Evolutionary conservation across 208 protist species (phyloP), one percentile per base, ranked within the genome.

Genomic region (Acanthamoeba castellanii): DNA sequence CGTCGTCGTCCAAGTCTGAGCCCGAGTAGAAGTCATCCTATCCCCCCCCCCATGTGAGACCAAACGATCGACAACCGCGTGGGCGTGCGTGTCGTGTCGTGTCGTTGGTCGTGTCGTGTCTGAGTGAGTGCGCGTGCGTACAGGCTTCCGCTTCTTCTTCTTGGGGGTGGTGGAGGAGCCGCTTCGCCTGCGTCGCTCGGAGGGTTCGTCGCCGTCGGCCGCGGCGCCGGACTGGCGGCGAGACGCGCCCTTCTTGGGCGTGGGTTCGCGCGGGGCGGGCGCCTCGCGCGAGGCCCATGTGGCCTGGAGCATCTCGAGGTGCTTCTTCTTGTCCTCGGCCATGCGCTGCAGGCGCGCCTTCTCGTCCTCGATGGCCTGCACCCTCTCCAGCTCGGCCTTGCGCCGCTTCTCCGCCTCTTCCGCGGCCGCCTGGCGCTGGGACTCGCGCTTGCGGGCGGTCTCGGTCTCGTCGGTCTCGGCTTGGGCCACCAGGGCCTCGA

Each of bases 21-120:
- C 32, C 78, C 18, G 78, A 64, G 20, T 87, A 61, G 22, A 87
- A 87, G n/a, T 52, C 78, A 3, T 87, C 47, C 78, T 84, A 74
- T 13, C 66, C 32, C 32, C 66, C 32, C 32, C 32, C 66, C 14
- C 66, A 13, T 8, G 25, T 22, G 25, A 11, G 32, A 74, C 6
- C 66, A n/a, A 74, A 9, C 32, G 14, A 34, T 3, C 32, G 6
- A 42, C 74, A 55, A 20, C n/a, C n/a, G n/a, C n/a, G n/a, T n/a
- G n/a, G n/a, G n/a, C n/a, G n/a, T n/a, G n/a, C n/a, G n/a, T n/a
- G n/a, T n/a, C n/a, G n/a, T n/a, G n/a, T n/a, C n/a, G n/a, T n/a
- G n/a, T n/a, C n/a, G n/a, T n/a, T n/a, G n/a, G n/a, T n/a, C n/a
- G n/a, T n/a, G n/a, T n/a, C n/a, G n/a, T n/a, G n/a, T n/a, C n/a